Evolutionary conservation across 192 early-diverging fungal species (phyloP).

Genomic region (Entomortierella parvispora): DNA sequence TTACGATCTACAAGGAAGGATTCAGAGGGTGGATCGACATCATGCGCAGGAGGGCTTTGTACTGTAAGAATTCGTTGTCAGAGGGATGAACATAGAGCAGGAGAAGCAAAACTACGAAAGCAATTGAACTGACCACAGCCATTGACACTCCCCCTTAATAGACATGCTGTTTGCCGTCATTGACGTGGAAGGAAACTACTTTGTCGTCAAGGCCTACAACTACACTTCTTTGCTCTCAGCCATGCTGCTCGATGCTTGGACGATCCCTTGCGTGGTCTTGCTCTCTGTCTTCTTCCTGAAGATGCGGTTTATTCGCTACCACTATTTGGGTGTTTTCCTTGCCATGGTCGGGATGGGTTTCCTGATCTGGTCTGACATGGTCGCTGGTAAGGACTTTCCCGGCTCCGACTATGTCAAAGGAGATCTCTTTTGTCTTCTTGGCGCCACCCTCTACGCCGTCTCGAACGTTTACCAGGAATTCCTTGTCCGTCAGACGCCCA

Average conservation of each 20-base stretch:
- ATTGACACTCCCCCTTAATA: conserved; percentile 13
- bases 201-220: conserved; percentile 79
- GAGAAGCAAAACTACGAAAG: neutral
- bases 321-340: conserved; percentile 75
- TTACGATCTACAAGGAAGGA: conserved; percentile 61
- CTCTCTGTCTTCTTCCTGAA: conserved; percentile 72
- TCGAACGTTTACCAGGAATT: conserved; percentile 80
- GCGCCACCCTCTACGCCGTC: conserved; percentile 79
- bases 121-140: neutral
- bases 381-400: conserved; percentile 62
- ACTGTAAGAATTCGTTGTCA: conserved; percentile 59
- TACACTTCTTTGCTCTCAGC: conserved; percentile 81
- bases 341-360: conserved; percentile 77
- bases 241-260: conserved; percentile 84
- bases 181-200: conserved; percentile 87
- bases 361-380: conserved; percentile 72
- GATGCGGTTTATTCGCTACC: conserved; percentile 69
- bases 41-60: conserved; percentile 50
- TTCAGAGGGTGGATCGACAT: conserved; percentile 58
- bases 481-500: conserved; percentile 72
- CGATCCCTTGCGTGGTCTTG: conserved; percentile 76
- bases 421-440: conserved; percentile 77
- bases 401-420: conserved; percentile 64
- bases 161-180: conserved; percentile 69
- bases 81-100: too few relatives aligned